These are phyloP conservation scores for Saksenaea oblongispora DNA, from an alignment of 371 early-diverging fungal species.

Conservation along the genomic window DNA sequence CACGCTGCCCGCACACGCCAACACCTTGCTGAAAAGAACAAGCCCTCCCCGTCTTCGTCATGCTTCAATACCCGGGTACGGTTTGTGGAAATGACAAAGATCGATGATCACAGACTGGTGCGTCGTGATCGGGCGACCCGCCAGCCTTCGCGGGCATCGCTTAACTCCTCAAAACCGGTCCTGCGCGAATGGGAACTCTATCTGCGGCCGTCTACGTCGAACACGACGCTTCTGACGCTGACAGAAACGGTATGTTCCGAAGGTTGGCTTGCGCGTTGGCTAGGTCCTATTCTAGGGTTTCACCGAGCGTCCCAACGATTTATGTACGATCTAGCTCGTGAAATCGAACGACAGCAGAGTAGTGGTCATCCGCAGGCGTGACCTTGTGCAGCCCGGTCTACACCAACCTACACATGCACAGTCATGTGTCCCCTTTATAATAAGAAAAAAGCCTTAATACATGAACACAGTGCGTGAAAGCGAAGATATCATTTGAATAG, in stretches of 20 bases:
- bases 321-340: conserved; percentile 14
- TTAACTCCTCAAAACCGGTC: neutral
- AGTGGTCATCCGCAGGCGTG: neutral
- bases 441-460: no score
- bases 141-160: neutral
- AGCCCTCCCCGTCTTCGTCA: neutral
- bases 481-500: no score
- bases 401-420: neutral
- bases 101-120: conserved; percentile 7
- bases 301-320: conserved; percentile 24
- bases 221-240: conserved; percentile 10
- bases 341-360: conserved; percentile 13
- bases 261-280: conserved; percentile 23
- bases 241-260: conserved; percentile 16
- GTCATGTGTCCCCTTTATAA: neutral
- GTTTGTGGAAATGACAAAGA: conserved; percentile 10
- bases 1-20: conserved; percentile 20
- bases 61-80: conserved; percentile 16
- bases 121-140: conserved; percentile 16
- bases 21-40: conserved; percentile 14
- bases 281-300: conserved; percentile 21
- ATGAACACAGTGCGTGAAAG: conserved; percentile 16
- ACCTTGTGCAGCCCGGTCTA: neutral
- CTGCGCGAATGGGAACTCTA: conserved; percentile 22
- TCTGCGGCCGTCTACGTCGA: conserved; percentile 3